These are phyloP conservation scores for Salvia hispanica DNA, from an alignment of 257 asterid genomes.

Conservation along the genomic window DNA sequence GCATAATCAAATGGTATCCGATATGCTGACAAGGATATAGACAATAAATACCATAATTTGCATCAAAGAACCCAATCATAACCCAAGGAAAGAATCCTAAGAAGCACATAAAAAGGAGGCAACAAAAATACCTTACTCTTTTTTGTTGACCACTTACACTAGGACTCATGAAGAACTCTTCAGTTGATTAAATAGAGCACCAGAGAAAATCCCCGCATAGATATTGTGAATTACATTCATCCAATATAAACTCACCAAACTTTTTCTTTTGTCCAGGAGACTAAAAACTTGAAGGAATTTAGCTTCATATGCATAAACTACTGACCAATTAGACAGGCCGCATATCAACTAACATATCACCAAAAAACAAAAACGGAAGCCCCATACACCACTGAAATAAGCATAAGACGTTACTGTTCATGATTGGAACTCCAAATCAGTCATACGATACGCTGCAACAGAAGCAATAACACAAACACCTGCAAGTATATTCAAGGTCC, in stretches of 20 bases:
- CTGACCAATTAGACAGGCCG: neutral
- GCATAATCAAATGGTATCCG: slow-evolving; percentile 2
- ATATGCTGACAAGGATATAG: neutral
- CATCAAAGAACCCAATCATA: neutral
- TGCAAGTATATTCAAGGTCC: slow-evolving; percentile 15
- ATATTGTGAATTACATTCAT: neutral
- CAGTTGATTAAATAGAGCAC: neutral
- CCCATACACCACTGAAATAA: neutral
- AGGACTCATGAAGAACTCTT: neutral
- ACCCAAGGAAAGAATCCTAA: neutral
- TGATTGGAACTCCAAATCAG: neutral
- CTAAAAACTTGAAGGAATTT: neutral
- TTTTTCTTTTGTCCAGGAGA: neutral
- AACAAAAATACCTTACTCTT: neutral
- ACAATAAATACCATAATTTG: neutral
- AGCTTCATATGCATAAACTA: slow-evolving; percentile 14
- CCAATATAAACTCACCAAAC: neutral
- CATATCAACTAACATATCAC: neutral
- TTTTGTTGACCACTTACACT: neutral
- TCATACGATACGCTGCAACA: neutral
- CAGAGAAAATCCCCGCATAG: neutral
- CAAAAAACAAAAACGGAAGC: neutral
- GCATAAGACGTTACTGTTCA: neutral
- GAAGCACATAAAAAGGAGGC: neutral
- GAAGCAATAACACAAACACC: slow-evolving; percentile 40